These are phyloP conservation scores for Wallacemonas sp. DNA, from an alignment of 208 protist species.

Conservation along the genomic window DNA sequence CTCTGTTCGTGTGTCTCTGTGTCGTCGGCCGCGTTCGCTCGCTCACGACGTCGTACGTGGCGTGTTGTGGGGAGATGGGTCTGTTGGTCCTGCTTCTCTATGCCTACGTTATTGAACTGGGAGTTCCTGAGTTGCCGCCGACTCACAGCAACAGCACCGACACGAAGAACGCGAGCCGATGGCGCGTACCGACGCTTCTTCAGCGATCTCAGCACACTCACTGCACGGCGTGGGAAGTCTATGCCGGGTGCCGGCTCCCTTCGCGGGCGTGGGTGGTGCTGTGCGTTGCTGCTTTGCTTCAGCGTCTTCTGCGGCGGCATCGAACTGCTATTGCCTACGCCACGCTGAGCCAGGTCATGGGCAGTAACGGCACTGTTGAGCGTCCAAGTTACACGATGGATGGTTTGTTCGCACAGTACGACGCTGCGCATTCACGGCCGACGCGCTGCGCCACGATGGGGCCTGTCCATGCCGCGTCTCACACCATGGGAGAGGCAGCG, in stretches of 20 bases:
- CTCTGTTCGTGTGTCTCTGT: slow-evolving; percentile 12
- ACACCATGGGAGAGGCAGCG: no score
- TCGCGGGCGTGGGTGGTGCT: slow-evolving; percentile 16
- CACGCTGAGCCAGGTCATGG: background rate
- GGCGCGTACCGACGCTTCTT: background rate
- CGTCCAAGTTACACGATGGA: no score
- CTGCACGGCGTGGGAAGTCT: slow-evolving; percentile 19
- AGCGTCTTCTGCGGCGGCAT: slow-evolving; percentile 16
- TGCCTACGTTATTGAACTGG: slow-evolving; percentile 23
- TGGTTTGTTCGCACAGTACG: background rate
- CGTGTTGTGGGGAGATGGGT: background rate
- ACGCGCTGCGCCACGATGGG: no score
- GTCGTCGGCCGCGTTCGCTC: slow-evolving; percentile 19
- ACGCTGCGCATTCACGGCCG: no score
- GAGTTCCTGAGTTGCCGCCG: slow-evolving; percentile 11
- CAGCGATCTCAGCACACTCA: slow-evolving; percentile 12
- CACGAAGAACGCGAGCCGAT: background rate
- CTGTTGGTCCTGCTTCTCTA: background rate
- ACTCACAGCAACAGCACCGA: background rate
- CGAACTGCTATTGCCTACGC: background rate
- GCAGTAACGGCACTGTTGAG: background rate
- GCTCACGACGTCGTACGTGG: background rate
- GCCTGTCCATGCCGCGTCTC: no score
- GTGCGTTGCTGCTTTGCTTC: slow-evolving; percentile 13
- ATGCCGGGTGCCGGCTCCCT: slow-evolving; percentile 22